phyloP scores from a whole-genome alignment of 306 rosid species.

The Hylodesmum podocarpum region DNA sequence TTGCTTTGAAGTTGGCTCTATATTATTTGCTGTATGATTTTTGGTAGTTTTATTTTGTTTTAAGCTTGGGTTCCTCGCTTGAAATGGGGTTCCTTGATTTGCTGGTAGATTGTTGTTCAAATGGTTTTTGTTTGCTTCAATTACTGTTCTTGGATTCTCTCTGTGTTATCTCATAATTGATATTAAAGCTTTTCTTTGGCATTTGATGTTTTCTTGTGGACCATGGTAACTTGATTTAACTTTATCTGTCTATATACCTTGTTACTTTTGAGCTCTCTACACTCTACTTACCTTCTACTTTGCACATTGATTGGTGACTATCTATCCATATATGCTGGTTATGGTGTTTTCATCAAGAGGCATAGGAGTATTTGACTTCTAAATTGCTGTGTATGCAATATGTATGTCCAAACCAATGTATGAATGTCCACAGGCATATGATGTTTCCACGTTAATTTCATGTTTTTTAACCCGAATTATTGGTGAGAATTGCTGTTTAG shows the following conservation, averaged over 20 bases:
- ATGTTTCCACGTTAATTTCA: neutral
- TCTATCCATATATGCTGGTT: slow-evolving; percentile 25
- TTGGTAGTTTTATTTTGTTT: slow-evolving; percentile 11
- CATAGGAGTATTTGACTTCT: slow-evolving; percentile 5
- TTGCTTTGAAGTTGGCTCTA: slow-evolving; percentile 1
- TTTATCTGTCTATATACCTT: slow-evolving; percentile 26
- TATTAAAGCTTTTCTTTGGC: slow-evolving; percentile 37
- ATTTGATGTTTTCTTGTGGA: slow-evolving; percentile 81
- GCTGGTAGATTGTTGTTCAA: slow-evolving; percentile 37
- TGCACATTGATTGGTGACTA: slow-evolving; percentile 11
- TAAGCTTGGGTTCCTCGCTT: slow-evolving; percentile 27
- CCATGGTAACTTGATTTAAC: slow-evolving; percentile 43
- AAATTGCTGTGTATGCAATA: slow-evolving; percentile 11
- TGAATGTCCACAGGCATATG: neutral
- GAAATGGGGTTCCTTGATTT: slow-evolving; percentile 27
- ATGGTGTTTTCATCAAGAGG: neutral
- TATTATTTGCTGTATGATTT: slow-evolving; percentile 6
- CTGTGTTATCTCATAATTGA: slow-evolving; percentile 33
- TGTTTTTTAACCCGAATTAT: slow-evolving; percentile 10
- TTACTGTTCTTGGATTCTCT: slow-evolving; percentile 50
- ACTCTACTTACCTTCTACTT: slow-evolving; percentile 30
- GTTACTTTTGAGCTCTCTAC: slow-evolving; percentile 28
- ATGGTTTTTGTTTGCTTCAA: slow-evolving; percentile 53
- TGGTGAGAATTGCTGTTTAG: slow-evolving; percentile 17
- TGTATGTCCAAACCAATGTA: neutral